Base-by-base conservation (phyloP, 2,329 filamentous ascomycete genomes). In the Mycocentrospora acerina region DNA sequence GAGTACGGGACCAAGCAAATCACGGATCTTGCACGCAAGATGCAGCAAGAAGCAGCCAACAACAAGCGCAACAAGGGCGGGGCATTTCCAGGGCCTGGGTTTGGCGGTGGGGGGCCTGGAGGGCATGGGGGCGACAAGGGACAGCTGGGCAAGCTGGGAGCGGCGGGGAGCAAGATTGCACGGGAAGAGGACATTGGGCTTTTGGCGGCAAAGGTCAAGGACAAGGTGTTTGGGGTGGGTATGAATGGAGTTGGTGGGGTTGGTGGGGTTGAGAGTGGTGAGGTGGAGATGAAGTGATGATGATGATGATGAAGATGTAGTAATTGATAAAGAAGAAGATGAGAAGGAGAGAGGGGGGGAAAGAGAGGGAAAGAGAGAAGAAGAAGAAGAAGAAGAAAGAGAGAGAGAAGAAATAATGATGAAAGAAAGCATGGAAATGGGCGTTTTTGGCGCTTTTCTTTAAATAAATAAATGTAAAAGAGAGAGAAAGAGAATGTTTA, bases 1-100 rank as follows among this genome's bases (percentile, higher is more conserved):
- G 91, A 96, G 55, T 98, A 90, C 63, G 86, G 85, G 35, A 95
- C 86, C 58, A 93, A 90, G 68, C 90, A 96, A 69, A 93, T 98
- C 70, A 75, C 84, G 32, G 93, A 98, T 66, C 75, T 97, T 29
- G 86, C 86, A 27, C 81, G 82, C 51, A 96, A 95, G 72, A 85
- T 94, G 52, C 76, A 78, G 52, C 82, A 89, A 50, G 81, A 82
- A 2, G 80, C 74, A 7, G 66, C 58, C 27, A 60, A 59, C n/a
- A 51, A 66, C 40, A 69, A 66, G 40, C 52, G 55, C 11, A 62
- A 61, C 32, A 61, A 63, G 42, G 49, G 50, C 13, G 42, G 43
- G 3, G 30, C 38, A 1, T 10, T 34, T 14, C n/a, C 15, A 6
- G 19, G 19, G 9, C 19, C 19, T 22, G 19, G 5, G 19, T 22